A percentile compares a stretch with the other conserved stretches of the same genome.
Evolutionary conservation across 2,329 filamentous ascomycete species (phyloP).

Genomic region (Exophiala xenobiotica): DNA sequence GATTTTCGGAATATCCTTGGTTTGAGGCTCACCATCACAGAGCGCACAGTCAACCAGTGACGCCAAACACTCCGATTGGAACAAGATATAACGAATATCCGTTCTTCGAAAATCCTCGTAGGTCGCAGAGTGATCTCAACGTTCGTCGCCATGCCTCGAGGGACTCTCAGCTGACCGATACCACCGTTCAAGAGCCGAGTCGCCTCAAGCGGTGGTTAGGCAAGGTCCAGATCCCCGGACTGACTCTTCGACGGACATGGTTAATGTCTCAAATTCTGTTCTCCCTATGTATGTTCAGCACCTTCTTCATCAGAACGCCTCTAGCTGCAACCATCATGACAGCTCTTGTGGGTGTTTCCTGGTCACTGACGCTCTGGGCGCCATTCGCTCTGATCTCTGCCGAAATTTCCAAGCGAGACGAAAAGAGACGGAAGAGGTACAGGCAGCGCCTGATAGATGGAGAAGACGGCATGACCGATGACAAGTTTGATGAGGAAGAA

Average conservation of each 20-base stretch:
- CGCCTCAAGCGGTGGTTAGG: conserved; percentile 48
- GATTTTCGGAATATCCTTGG: conserved; percentile 16
- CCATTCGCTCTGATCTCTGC: conserved; percentile 93
- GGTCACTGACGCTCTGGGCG: conserved; percentile 91
- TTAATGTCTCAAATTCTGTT: conserved; percentile 82
- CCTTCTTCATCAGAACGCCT: conserved; percentile 72
- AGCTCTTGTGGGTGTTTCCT: conserved; percentile 80
- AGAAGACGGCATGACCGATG: conserved; percentile 33
- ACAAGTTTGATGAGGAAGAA: conserved; percentile 46
- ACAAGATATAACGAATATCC: neutral
- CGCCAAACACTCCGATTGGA: neutral
- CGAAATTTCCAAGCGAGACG: conserved; percentile 81
- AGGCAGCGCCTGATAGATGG: conserved; percentile 33
- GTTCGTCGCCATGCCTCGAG: neutral
- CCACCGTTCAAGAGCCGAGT: conserved; percentile 8
- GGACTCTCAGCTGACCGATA: conserved; percentile 5
- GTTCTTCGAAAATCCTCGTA: neutral
- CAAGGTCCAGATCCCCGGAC: conserved; percentile 70
- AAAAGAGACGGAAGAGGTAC: conserved; percentile 53
- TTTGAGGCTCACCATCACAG: conserved; percentile 1
- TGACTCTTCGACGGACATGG: conserved; percentile 89
- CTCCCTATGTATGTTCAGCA: conserved; percentile 72
- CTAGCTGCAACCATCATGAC: conserved; percentile 73
- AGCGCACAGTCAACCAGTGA: conserved; percentile 1
- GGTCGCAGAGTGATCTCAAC: conserved; percentile 24